Evolutionary conservation across 2,329 filamentous ascomycete genomes (phyloP).

Genomic region (Colletotrichum sp.): DNA sequence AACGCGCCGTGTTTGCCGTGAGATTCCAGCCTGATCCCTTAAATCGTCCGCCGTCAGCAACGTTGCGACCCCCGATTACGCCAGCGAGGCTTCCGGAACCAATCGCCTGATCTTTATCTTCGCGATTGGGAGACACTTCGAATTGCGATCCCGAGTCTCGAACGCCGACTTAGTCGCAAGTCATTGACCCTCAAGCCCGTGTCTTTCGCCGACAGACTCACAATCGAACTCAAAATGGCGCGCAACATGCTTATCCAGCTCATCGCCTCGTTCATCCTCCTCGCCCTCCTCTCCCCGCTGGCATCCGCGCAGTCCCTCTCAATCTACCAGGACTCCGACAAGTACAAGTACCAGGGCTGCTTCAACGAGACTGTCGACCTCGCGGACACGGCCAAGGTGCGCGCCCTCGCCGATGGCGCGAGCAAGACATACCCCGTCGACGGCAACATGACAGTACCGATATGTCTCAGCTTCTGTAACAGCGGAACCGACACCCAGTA

Average conservation of each 20-base stretch:
- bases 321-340: constrained; percentile 39
- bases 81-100: not conserved
- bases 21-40: not conserved
- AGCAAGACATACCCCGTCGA: constrained; percentile 38
- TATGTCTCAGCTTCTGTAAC: constrained; percentile 58
- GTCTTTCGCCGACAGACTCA: not conserved
- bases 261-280: constrained; percentile 16
- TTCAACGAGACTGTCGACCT: constrained; percentile 62
- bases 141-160: not conserved
- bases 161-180: not conserved
- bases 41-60: not conserved
- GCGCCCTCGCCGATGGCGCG: constrained; percentile 50
- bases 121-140: not conserved
- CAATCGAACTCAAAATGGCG: not conserved
- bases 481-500: constrained; percentile 40
- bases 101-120: not conserved
- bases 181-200: not conserved
- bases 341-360: constrained; percentile 61
- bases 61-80: not conserved
- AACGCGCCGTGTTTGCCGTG: not conserved
- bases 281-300: constrained; percentile 17
- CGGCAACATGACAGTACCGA: constrained; percentile 55
- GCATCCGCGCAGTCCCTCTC: constrained; percentile 24
- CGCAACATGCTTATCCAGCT: not conserved
- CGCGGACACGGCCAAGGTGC: constrained; percentile 40